Base-by-base conservation (phyloP, 2,329 filamentous ascomycete genomes). In the Fusarium torreyae region DNA sequence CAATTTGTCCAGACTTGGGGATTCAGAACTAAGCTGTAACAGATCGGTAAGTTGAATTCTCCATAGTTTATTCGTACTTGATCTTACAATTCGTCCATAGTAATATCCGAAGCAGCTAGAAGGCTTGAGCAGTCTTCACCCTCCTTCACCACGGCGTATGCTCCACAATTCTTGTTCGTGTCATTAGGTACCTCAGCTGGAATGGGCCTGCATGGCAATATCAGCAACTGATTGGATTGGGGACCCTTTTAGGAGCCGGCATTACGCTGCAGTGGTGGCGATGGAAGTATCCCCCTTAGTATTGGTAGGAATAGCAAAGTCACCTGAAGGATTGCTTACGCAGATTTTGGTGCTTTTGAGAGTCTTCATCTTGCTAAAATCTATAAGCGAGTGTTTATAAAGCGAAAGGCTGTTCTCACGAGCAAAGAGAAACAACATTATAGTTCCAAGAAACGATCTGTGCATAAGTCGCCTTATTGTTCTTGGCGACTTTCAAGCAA, bases 301-400 rank as follows among this genome's bases (percentile, higher is more conserved):
- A 4, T 3, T 42, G 38, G 1, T 42, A 14, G 49, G 49, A 34
- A 52, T 18, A 11, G 49, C 38, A 20, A 42, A 43, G n/a, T 52
- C 13, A 22, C 49, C 49, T 22, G 34, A 26, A 13, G 38, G 49
- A 52, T 52, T 42, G 38, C 49, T 52, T 38, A 52, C 42, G 8
- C 49, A 52, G n/a, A 10, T 42, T 42, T 3, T 38, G n/a, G 22
- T 52, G n/a, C 14, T 17, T 34, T 24, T 42, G 49, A 26, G 24
- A 26, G 24, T 6, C 24, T 26, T 26, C 24, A 26, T 26, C 4
- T 42, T n/a, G 18, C 26, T 42, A 26, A 43, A 17, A 26, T 43
- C 33, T 22, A 26, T 33, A 10, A 26, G 24, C 24, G 24, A 5
- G 6, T 26, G 24, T 26, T 26, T 26, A 26, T 26, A 26, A 26